Evolutionary conservation across 1,284 basidiomycete species (phyloP).

Genomic region (Naganishia cerealis): DNA sequence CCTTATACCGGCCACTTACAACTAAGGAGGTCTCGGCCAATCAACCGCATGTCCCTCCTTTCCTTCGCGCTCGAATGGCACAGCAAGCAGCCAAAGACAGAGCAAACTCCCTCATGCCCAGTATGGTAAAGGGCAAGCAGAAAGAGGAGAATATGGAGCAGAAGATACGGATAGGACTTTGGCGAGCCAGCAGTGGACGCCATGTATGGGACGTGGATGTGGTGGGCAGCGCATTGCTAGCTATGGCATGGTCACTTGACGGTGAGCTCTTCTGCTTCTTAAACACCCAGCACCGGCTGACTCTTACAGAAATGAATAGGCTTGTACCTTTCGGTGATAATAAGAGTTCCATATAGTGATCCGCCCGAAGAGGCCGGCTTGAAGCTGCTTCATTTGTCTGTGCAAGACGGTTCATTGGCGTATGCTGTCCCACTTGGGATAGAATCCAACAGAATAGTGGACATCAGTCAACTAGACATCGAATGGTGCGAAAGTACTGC

Average conservation of each 20-base stretch:
- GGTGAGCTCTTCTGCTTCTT: not conserved
- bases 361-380: not conserved
- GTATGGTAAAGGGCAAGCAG: conserved; percentile 24
- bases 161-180: conserved; percentile 23
- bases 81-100: conserved; percentile 21
- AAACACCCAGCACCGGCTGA: not conserved
- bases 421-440: conserved; percentile 5
- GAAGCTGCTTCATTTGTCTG: conserved; percentile 12
- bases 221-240: not conserved
- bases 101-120: conserved; percentile 15
- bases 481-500: conserved; percentile 24
- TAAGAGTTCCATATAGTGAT: not conserved
- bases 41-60: conserved; percentile 21
- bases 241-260: conserved; percentile 25
- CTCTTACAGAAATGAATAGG: not conserved
- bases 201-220: conserved; percentile 25
- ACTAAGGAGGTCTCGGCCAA: conserved; percentile 2
- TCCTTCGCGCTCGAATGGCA: conserved; percentile 16
- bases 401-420: conserved; percentile 20
- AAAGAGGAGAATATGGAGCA: conserved; percentile 16
- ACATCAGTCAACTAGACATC: conserved; percentile 3
- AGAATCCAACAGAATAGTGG: not conserved
- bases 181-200: conserved; percentile 18
- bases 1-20: conserved; percentile 15
- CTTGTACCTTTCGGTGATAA: conserved; percentile 8